These are phyloP conservation scores for Albatrellus ellisii DNA, from an alignment of 768 basidiomycete genomes.

Conservation along the genomic window DNA sequence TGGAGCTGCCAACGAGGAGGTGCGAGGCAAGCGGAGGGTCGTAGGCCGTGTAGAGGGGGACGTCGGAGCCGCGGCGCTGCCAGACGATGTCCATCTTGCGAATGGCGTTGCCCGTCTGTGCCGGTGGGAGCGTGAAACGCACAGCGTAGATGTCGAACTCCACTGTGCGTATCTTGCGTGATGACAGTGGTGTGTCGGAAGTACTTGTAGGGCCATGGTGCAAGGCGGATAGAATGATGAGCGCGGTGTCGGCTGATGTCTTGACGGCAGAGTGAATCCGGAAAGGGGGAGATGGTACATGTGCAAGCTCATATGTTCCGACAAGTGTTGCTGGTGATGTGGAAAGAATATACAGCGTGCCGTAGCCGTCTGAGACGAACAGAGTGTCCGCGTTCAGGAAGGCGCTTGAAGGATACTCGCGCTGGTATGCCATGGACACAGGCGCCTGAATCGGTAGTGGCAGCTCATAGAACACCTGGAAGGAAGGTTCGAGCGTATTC, in stretches of 20 bases:
- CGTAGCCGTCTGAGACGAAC: slow-evolving; percentile 58
- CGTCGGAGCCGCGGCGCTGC: slow-evolving; percentile 55
- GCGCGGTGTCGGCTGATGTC: slow-evolving; percentile 24
- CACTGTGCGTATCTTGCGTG: slow-evolving; percentile 17
- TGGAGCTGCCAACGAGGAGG: slow-evolving; percentile 44
- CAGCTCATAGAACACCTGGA: slow-evolving; percentile 45
- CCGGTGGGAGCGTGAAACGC: slow-evolving; percentile 32
- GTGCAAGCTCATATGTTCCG: slow-evolving; percentile 29
- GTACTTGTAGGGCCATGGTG: slow-evolving; percentile 19
- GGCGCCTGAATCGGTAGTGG: slow-evolving; percentile 36
- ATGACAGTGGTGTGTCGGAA: not conserved
- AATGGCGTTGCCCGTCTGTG: slow-evolving; percentile 20
- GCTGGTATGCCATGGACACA: slow-evolving; percentile 27
- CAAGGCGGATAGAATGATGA: slow-evolving; percentile 47
- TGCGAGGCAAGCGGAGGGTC: slow-evolving; percentile 31
- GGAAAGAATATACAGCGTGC: slow-evolving; percentile 48
- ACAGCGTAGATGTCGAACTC: slow-evolving; percentile 60
- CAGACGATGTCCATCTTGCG: slow-evolving; percentile 43
- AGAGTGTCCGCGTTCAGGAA: slow-evolving; percentile 37
- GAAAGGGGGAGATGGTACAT: slow-evolving; percentile 24
- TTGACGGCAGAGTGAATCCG: slow-evolving; percentile 31
- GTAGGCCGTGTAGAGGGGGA: slow-evolving; percentile 49
- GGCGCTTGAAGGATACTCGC: slow-evolving; percentile 64
- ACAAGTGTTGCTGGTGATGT: slow-evolving; percentile 26
- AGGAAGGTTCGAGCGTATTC: slow-evolving; percentile 36